Conservation (phyloP, 2,329 filamentous ascomycete genomes). For the Alternaria burnsii region DNA sequence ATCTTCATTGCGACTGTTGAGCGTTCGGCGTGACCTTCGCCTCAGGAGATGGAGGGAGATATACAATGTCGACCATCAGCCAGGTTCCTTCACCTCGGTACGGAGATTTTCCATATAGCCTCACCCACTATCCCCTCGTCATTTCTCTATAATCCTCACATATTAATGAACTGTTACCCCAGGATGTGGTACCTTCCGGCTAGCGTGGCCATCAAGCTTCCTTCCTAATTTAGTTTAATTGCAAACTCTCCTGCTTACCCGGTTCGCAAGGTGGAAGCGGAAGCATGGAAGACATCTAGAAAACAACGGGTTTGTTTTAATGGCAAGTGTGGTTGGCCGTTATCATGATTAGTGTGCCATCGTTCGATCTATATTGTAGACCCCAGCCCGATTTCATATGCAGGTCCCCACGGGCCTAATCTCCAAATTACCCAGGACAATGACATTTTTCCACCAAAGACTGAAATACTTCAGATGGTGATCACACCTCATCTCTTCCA, state of each 20-base stretch:
- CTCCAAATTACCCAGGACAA: conserved; percentile 35
- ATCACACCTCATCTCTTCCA: background rate
- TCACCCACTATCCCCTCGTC: background rate
- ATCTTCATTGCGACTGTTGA: conserved; percentile 8
- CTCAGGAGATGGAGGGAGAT: background rate
- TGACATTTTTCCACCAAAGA: conserved; percentile 14
- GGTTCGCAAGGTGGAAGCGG: conserved; percentile 8
- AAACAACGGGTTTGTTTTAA: background rate
- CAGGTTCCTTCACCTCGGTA: background rate
- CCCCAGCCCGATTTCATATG: conserved; percentile 34
- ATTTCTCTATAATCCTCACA: background rate
- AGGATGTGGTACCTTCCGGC: background rate
- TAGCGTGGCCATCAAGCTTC: conserved; percentile 17
- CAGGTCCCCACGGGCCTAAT: conserved; percentile 40
- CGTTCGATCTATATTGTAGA: conserved; percentile 19
- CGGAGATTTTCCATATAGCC: conserved; percentile 9
- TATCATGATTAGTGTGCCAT: background rate
- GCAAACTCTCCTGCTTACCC: conserved; percentile 10
- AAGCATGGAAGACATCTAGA: conserved; percentile 16
- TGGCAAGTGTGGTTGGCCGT: conserved; percentile 12
- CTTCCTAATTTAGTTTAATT: conserved; percentile 18
- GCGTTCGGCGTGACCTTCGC: background rate
- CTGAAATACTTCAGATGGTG: background rate
- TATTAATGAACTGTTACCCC: conserved; percentile 16
- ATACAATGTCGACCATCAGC: background rate